These are phyloP conservation scores for Cutaneotrichosporon mucoides DNA, from an alignment of 1,284 basidiomycete genomes.

Conservation along the genomic window DNA sequence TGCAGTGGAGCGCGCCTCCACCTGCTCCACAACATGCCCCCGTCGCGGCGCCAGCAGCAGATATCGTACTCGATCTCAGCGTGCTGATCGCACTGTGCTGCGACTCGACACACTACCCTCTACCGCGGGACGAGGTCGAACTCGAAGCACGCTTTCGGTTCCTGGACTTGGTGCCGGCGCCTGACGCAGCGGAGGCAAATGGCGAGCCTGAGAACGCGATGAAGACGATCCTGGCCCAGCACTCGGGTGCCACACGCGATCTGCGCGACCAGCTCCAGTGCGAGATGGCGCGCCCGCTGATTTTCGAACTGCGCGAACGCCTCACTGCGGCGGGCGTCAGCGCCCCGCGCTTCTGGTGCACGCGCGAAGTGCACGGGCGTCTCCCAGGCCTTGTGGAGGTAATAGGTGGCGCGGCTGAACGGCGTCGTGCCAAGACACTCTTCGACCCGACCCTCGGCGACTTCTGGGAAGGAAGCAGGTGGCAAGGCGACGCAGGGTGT, in stretches of 20 bases:
- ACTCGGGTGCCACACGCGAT: constrained; percentile 35
- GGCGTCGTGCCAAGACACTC: constrained; percentile 28
- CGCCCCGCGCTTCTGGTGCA: constrained; percentile 37
- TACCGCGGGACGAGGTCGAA: constrained; percentile 56
- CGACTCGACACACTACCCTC: constrained; percentile 68
- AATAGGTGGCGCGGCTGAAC: constrained; percentile 38
- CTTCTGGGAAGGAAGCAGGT: constrained; percentile 39
- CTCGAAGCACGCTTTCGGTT: constrained; percentile 59
- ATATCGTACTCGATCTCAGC: constrained; percentile 73
- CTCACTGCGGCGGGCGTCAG: constrained; percentile 4
- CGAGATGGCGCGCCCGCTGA: constrained; percentile 38
- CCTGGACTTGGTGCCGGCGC: background rate
- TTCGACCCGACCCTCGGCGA: constrained; percentile 18
- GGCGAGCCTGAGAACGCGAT: background rate
- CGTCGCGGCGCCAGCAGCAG: constrained; percentile 12
- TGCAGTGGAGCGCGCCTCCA: background rate
- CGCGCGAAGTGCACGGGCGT: constrained; percentile 34
- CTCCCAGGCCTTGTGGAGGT: constrained; percentile 38
- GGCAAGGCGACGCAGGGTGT: constrained; percentile 28
- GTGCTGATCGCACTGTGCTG: constrained; percentile 76
- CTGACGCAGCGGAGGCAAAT: background rate
- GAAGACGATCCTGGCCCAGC: constrained; percentile 15
- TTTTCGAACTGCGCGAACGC: constrained; percentile 34
- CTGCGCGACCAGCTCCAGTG: constrained; percentile 38
- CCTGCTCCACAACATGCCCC: background rate